phyloP scores from a whole-genome alignment of 257 asterid species.

The Salvia hispanica region DNA sequence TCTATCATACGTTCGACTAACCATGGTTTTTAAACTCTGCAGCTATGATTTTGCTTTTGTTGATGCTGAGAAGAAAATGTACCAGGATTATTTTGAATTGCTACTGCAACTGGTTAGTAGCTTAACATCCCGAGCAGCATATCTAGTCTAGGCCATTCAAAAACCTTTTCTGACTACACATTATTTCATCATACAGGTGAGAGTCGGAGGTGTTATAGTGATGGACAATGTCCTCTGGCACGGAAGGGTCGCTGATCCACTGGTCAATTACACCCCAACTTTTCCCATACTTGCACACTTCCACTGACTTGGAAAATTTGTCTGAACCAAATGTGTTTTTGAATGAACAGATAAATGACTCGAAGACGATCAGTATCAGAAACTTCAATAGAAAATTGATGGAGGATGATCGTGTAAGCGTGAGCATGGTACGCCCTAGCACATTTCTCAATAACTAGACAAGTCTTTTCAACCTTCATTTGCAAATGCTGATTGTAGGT shows the following conservation, averaged over 20 bases:
- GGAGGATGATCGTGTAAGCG: constrained; percentile 80
- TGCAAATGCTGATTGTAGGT: constrained; percentile 40
- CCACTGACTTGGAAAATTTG: not conserved
- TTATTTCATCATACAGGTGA: constrained; percentile 49
- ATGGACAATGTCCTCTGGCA: constrained; percentile 96
- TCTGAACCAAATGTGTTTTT: constrained; percentile 15
- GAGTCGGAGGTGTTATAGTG: constrained; percentile 85
- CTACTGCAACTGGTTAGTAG: constrained; percentile 77
- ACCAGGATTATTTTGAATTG: constrained; percentile 80
- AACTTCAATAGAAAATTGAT: constrained; percentile 62
- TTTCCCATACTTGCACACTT: constrained; percentile 8
- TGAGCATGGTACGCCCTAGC: constrained; percentile 72
- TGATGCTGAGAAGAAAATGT: constrained; percentile 94
- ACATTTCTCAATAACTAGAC: constrained; percentile 4
- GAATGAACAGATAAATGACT: constrained; percentile 59
- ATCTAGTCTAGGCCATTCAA: constrained; percentile 3
- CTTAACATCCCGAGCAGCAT: constrained; percentile 24
- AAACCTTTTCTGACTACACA: not conserved
- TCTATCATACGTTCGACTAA: constrained; percentile 16
- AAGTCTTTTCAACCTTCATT: not conserved
- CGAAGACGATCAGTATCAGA: constrained; percentile 69
- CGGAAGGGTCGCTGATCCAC: constrained; percentile 91
- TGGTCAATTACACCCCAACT: constrained; percentile 43
- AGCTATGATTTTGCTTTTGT: constrained; percentile 94
- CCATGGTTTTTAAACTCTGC: constrained; percentile 34